These are phyloP conservation scores for Bryoerythrophyllum caledonicum DNA, from an alignment of 225 moss, liverwort and hornwort species.

Conservation along the genomic window DNA sequence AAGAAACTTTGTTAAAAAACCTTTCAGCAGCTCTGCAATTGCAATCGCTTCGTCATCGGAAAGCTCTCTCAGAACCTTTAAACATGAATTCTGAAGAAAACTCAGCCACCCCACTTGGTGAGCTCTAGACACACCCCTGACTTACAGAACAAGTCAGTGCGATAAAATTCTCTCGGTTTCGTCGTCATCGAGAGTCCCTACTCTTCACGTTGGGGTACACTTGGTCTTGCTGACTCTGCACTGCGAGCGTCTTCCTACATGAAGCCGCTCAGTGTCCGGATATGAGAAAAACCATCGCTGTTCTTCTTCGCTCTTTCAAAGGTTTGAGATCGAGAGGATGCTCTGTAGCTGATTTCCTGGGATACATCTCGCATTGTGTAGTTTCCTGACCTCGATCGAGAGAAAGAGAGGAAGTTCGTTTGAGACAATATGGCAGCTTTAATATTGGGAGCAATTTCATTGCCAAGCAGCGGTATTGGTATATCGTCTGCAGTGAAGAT, in stretches of 20 bases:
- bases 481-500: conserved; percentile 3
- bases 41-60: background rate
- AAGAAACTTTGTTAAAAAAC: too few species aligned
- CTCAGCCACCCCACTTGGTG: too few species aligned
- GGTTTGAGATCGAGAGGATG: too few species aligned
- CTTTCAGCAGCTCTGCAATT: too few species aligned
- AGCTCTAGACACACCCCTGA: too few species aligned
- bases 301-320: too few species aligned
- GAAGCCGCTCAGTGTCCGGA: background rate
- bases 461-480: conserved; percentile 18
- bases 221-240: conserved; percentile 5
- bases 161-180: conserved; percentile 8
- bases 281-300: background rate
- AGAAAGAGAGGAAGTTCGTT: too few species aligned
- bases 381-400: background rate
- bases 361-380: background rate
- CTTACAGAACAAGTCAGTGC: background rate
- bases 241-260: conserved; percentile 7
- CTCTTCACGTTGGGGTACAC: background rate
- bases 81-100: too few species aligned
- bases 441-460: conserved; percentile 3
- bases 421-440: conserved; percentile 27
- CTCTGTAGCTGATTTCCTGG: too few species aligned
- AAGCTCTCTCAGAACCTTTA: too few species aligned
- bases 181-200: background rate